Evolutionary conservation across 495 filamentous ascomycete genomes (phyloP).

Genomic region (Annulohypoxylon nitens): DNA sequence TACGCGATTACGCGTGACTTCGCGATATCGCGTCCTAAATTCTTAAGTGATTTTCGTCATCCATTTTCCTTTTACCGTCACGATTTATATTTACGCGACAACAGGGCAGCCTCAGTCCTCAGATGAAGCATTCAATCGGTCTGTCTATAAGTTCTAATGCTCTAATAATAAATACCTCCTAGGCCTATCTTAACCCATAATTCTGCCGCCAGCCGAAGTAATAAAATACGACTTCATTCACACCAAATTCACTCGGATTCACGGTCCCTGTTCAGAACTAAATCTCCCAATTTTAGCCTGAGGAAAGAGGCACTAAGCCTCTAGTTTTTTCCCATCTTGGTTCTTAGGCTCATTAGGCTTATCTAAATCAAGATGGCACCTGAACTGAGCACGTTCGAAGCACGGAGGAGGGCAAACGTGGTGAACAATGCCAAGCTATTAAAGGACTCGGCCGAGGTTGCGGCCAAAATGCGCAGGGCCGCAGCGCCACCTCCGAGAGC

Average conservation of each 20-base stretch:
- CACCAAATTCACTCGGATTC: not conserved
- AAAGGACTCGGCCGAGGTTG: constrained; percentile 56
- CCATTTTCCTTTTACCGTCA: constrained; percentile 25
- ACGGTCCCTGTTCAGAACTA: not conserved
- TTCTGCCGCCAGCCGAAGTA: not conserved
- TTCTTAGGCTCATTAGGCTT: constrained; percentile 1
- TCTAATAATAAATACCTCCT: not conserved
- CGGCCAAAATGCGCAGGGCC: constrained; percentile 56
- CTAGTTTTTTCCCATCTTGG: not conserved
- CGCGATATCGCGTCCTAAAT: constrained; percentile 41
- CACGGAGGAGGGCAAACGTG: constrained; percentile 61
- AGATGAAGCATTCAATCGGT: not conserved
- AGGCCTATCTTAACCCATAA: not conserved
- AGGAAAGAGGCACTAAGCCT: not conserved
- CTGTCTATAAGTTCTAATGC: not conserved
- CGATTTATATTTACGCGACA: constrained; percentile 15
- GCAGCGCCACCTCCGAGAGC: constrained; percentile 43
- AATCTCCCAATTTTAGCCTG: not conserved
- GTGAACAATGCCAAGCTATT: constrained; percentile 61
- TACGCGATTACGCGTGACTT: constrained; percentile 44
- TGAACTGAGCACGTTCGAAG: constrained; percentile 63
- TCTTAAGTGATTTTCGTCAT: constrained; percentile 49
- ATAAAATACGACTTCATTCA: constrained; percentile 8
- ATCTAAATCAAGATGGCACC: constrained; percentile 41
- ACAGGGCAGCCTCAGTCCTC: constrained; percentile 1